phyloP scores from a whole-genome alignment of 306 rosid genomes.

The Malus domestica region ASM211411v1 NC_041797.1:1428501-1429000 shows the following conservation, averaged over 20 bases:
- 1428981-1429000: neutral
- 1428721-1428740: neutral
- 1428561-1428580: no score
- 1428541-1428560: no score
- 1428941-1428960: slow-evolving; percentile 7
- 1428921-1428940: neutral
- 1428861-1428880: slow-evolving; percentile 4
- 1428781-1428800: slow-evolving; percentile 20
- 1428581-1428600: no score
- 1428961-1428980: neutral
- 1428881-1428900: slow-evolving; percentile 26
- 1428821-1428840: slow-evolving; percentile 19
- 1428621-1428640: slow-evolving; percentile 29
- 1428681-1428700: slow-evolving; percentile 9
- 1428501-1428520: no score
- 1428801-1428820: neutral
- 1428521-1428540: no score
- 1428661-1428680: neutral
- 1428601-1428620: neutral
- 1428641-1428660: slow-evolving; percentile 50
- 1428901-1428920: slow-evolving; percentile 22
- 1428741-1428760: neutral
- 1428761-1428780: neutral
- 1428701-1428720: neutral
- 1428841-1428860: slow-evolving; percentile 25